phyloP scores from a whole-genome alignment of 2,329 filamentous ascomycete genomes.

The Teratosphaeria epicoccoides region DNA sequence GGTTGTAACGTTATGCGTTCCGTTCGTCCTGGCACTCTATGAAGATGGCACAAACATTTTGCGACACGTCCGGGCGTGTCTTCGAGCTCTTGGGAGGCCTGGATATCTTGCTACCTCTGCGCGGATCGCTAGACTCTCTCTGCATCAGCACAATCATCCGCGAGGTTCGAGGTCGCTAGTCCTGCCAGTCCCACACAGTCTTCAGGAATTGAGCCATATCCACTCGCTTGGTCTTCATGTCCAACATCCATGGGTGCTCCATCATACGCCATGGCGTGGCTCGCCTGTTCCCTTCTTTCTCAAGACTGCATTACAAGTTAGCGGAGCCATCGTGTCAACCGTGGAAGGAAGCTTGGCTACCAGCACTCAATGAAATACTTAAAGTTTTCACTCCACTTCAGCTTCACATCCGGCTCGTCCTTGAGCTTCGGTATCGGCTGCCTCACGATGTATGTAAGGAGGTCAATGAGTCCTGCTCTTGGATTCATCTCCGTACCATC shows the following conservation, averaged over 20 bases:
- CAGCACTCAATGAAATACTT: slow-evolving; percentile 99
- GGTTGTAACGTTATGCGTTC: background rate
- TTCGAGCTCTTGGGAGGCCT: background rate
- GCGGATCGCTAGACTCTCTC: background rate
- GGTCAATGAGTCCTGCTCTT: slow-evolving; percentile 80
- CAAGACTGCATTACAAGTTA: slow-evolving; percentile 51
- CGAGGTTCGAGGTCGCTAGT: slow-evolving; percentile 30
- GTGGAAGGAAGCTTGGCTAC: slow-evolving; percentile 46
- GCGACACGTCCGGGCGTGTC: background rate
- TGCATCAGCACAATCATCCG: background rate
- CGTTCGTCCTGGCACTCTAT: background rate
- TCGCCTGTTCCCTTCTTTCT: slow-evolving; percentile 78
- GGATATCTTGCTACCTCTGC: background rate
- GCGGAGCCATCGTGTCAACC: background rate
- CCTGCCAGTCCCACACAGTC: slow-evolving; percentile 95
- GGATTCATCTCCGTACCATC: slow-evolving; percentile 95
- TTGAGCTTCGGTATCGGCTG: slow-evolving; percentile 93
- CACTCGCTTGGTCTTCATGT: slow-evolving; percentile 91
- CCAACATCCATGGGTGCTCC: slow-evolving; percentile 96
- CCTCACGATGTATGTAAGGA: slow-evolving; percentile 93
- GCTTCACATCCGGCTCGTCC: slow-evolving; percentile 66
- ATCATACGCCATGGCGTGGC: slow-evolving; percentile 98
- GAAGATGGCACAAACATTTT: background rate
- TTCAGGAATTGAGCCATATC: slow-evolving; percentile 93
- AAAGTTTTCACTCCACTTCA: slow-evolving; percentile 93